Conservation (phyloP, 768 basidiomycete genomes). For the Xerocomus potaroensis region DNA sequence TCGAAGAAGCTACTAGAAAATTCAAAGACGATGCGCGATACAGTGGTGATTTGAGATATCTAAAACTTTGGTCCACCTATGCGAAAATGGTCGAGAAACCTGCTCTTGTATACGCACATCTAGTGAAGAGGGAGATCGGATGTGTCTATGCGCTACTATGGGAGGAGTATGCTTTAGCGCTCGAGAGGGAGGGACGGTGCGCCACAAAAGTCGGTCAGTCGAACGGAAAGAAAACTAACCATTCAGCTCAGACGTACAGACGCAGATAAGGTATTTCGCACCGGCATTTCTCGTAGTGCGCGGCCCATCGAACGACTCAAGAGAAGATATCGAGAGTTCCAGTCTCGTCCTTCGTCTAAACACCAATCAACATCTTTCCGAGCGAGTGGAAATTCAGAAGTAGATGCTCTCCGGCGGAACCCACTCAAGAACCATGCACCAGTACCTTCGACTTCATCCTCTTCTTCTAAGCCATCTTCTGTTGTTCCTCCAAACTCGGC, state of each 20-base stretch:
- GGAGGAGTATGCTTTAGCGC: constrained; percentile 81
- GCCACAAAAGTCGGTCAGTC: constrained; percentile 22
- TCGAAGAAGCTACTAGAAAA: constrained; percentile 78
- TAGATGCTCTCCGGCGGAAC: constrained; percentile 30
- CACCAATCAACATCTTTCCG: constrained; percentile 23
- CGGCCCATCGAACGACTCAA: constrained; percentile 84
- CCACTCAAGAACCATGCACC: constrained; percentile 36
- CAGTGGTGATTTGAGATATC: constrained; percentile 82
- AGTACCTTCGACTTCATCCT: constrained; percentile 31
- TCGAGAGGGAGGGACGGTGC: constrained; percentile 78
- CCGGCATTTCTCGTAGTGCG: constrained; percentile 78
- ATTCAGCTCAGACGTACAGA: constrained; percentile 52
- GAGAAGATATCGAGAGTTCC: constrained; percentile 76
- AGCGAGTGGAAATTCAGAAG: constrained; percentile 24
- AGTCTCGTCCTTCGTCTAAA: constrained; percentile 41
- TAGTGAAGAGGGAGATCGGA: constrained; percentile 72
- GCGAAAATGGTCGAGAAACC: constrained; percentile 74
- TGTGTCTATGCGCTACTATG: constrained; percentile 76
- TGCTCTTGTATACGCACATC: constrained; percentile 63
- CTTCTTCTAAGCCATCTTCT: constrained; percentile 18
- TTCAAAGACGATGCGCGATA: constrained; percentile 85
- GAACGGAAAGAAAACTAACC: constrained; percentile 7
- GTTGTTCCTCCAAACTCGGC: constrained; percentile 33
- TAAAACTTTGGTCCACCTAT: constrained; percentile 89
- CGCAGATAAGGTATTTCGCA: constrained; percentile 76